These are phyloP conservation scores for Pyrenula massariospora DNA, from an alignment of 495 filamentous ascomycete species.

Conservation along the genomic window DNA sequence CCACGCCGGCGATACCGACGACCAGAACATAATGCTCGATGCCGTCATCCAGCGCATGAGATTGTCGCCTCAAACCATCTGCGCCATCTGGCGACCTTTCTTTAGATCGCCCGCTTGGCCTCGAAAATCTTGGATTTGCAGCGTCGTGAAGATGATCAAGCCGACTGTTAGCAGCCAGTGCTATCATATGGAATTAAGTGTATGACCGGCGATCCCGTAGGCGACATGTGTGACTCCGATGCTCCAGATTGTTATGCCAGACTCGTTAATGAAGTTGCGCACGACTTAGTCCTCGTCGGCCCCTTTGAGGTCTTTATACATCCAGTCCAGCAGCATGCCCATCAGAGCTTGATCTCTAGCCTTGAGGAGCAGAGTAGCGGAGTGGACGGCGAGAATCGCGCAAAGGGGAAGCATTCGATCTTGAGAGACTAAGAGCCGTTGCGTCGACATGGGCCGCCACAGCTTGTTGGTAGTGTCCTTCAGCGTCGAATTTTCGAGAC, in stretches of 20 bases:
- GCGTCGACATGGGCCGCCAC: slow-evolving; percentile 21
- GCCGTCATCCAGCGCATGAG: slow-evolving; percentile 23
- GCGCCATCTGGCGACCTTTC: slow-evolving; percentile 24
- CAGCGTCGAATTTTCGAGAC: too few relatives aligned
- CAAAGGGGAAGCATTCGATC: slow-evolving; percentile 9
- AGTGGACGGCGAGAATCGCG: slow-evolving; percentile 5
- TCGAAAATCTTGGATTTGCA: slow-evolving; percentile 32
- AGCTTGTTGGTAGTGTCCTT: too few relatives aligned
- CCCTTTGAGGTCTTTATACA: slow-evolving; percentile 23
- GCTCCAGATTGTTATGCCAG: slow-evolving; percentile 14
- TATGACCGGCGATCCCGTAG: background rate
- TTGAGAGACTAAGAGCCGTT: slow-evolving; percentile 8
- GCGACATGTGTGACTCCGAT: slow-evolving; percentile 18
- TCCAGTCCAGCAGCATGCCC: slow-evolving; percentile 13
- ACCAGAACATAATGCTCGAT: slow-evolving; percentile 23
- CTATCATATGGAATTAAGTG: too few relatives aligned
- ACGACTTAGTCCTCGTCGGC: slow-evolving; percentile 9
- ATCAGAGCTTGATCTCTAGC: slow-evolving; percentile 9
- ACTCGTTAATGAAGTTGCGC: slow-evolving; percentile 20
- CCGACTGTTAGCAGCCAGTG: too few relatives aligned
- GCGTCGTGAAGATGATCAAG: too few relatives aligned
- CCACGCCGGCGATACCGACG: too few relatives aligned
- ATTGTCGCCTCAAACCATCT: slow-evolving; percentile 25
- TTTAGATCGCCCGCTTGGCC: slow-evolving; percentile 26
- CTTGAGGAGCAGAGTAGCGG: slow-evolving; percentile 4